Percentiles rank a stretch among this genome's conserved stretches.
phyloP scores from a whole-genome alignment of 768 basidiomycete genomes.

The Kwoniella shandongensis region DNA sequence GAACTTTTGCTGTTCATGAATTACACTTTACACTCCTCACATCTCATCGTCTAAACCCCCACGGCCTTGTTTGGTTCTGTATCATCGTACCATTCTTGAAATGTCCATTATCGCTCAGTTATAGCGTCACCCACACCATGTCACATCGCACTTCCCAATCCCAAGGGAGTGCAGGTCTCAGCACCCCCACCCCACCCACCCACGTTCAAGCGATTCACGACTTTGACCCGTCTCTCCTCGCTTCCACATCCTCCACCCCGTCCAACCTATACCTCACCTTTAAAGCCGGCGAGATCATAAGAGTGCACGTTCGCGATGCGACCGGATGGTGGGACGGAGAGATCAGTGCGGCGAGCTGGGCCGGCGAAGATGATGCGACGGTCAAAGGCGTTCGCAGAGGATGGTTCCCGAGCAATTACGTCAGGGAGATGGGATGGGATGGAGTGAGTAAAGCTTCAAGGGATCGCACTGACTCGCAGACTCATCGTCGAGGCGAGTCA shows the following conservation, averaged over 20 bases:
- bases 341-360: constrained; percentile 61
- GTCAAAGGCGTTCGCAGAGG: constrained; percentile 61
- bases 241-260: constrained; percentile 55
- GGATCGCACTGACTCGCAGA: constrained; percentile 6
- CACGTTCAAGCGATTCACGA: constrained; percentile 75
- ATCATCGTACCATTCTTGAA: no score
- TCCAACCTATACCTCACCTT: constrained; percentile 78
- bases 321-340: constrained; percentile 99
- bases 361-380: constrained; percentile 13
- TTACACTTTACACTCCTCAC: no score
- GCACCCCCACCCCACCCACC: constrained; percentile 16
- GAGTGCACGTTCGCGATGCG: constrained; percentile 78
- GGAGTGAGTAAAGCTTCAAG: constrained; percentile 22
- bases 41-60: no score
- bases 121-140: not conserved
- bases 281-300: constrained; percentile 84
- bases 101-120: no score
- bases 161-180: no score
- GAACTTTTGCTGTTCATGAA: no score
- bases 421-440: constrained; percentile 38
- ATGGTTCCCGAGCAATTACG: constrained; percentile 98
- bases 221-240: constrained; percentile 57
- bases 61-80: no score
- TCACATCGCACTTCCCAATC: not conserved
- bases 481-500: constrained; percentile 12